phyloP scores from a whole-genome alignment of 306 rosid genomes.

The Luffa acutangula region DNA sequence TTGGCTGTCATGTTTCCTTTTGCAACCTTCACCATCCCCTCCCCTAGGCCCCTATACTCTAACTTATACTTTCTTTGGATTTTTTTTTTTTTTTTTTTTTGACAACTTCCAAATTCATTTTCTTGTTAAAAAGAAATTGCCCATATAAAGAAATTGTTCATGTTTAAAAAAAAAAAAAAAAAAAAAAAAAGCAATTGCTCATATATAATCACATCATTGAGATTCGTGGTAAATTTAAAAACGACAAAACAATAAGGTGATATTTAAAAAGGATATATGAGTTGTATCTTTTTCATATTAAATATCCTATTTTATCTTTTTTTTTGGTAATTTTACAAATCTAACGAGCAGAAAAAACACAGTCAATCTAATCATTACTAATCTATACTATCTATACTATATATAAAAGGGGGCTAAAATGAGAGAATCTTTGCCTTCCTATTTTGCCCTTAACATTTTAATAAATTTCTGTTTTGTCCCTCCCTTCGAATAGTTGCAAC shows the following conservation, averaged over 20 bases:
- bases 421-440: too few species aligned
- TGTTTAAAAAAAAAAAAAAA: too few species aligned
- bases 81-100: background rate
- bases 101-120: background rate
- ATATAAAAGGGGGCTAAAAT: too few species aligned
- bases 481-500: too few species aligned
- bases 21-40: background rate
- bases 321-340: background rate
- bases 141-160: background rate
- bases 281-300: background rate
- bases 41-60: background rate
- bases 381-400: too few species aligned
- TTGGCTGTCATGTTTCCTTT: background rate
- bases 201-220: background rate
- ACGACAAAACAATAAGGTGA: background rate
- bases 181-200: too few species aligned
- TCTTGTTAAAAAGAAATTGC: background rate
- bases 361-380: background rate
- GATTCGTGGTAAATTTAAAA: background rate
- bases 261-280: background rate
- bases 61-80: background rate
- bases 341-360: background rate
- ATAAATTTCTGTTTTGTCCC: too few species aligned
- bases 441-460: too few species aligned
- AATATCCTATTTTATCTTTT: background rate